phyloP scores from a whole-genome alignment of 2,329 filamentous ascomycete genomes.

The Verticillium nubilum region DNA sequence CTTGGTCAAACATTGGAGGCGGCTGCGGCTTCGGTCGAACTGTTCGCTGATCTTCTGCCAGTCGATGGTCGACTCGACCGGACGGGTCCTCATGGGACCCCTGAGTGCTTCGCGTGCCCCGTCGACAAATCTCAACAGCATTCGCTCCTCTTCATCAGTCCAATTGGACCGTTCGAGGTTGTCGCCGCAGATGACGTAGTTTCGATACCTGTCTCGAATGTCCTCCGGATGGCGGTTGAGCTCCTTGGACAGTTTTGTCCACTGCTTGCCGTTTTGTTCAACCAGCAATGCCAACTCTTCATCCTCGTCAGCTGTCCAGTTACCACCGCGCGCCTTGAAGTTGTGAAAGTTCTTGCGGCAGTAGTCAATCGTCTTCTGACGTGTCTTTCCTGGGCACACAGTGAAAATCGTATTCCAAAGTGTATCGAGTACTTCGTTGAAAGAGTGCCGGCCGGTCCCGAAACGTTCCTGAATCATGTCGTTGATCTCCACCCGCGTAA shows the following conservation, averaged over 20 bases:
- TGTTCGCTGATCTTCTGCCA: conserved; percentile 60
- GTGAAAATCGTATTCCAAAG: conserved; percentile 46
- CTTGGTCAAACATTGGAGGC: conserved; percentile 63
- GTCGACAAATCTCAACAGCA: conserved; percentile 38
- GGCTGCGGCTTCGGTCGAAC: conserved; percentile 57
- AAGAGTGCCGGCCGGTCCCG: conserved; percentile 24
- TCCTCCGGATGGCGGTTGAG: conserved; percentile 62
- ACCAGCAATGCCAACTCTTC: conserved; percentile 42
- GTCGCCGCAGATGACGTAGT: conserved; percentile 56
- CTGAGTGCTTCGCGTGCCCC: conserved; percentile 31
- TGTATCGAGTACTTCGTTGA: conserved; percentile 28
- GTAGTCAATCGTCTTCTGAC: conserved; percentile 48
- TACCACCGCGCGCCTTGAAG: conserved; percentile 50
- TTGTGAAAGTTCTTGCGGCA: conserved; percentile 62
- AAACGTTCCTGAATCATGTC: conserved; percentile 30
- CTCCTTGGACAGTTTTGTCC: conserved; percentile 54
- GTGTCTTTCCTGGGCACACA: conserved; percentile 43
- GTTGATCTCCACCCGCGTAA: conserved; percentile 43
- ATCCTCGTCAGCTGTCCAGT: conserved; percentile 56
- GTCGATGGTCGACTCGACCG: conserved; percentile 52
- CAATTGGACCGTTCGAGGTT: conserved; percentile 49
- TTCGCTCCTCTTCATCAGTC: conserved; percentile 53
- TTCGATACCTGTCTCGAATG: conserved; percentile 64
- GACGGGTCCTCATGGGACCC: conserved; percentile 13
- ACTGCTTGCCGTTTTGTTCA: conserved; percentile 46